These are phyloP conservation scores for Calonectria pseudoreteaudii DNA, from an alignment of 2,329 filamentous ascomycete genomes.

Conservation along the genomic window DNA sequence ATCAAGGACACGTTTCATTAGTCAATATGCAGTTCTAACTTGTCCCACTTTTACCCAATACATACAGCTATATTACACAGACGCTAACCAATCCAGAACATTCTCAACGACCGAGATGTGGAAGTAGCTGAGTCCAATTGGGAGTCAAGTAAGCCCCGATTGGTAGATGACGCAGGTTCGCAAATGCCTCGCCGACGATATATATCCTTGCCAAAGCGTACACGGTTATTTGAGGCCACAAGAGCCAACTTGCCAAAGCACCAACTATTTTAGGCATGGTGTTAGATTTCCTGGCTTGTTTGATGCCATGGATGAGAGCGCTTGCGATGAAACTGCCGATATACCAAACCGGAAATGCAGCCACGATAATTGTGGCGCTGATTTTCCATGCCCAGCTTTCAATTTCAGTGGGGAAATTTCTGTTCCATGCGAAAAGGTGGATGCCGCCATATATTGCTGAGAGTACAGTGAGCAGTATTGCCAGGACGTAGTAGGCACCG, in stretches of 20 bases:
- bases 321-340: background rate
- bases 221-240: background rate
- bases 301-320: background rate
- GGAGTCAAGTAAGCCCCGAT: slow-evolving; percentile 21
- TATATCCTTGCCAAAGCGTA: slow-evolving; percentile 14
- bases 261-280: background rate
- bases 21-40: too few species aligned
- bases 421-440: slow-evolving; percentile 4
- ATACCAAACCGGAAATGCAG: background rate
- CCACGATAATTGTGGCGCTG: slow-evolving; percentile 4
- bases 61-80: background rate
- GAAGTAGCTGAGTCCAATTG: slow-evolving; percentile 17
- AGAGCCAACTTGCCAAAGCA: background rate
- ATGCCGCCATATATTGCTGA: slow-evolving; percentile 17
- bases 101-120: slow-evolving; percentile 7
- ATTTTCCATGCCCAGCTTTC: slow-evolving; percentile 18
- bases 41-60: background rate
- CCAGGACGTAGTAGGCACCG: background rate
- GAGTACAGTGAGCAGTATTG: slow-evolving; percentile 8
- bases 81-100: background rate
- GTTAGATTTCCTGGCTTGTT: background rate
- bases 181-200: slow-evolving; percentile 20
- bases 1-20: background rate
- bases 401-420: background rate
- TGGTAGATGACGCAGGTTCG: background rate